phyloP scores from a whole-genome alignment of 1,284 basidiomycete genomes.

The Moesziomyces parantarcticus region DNA sequence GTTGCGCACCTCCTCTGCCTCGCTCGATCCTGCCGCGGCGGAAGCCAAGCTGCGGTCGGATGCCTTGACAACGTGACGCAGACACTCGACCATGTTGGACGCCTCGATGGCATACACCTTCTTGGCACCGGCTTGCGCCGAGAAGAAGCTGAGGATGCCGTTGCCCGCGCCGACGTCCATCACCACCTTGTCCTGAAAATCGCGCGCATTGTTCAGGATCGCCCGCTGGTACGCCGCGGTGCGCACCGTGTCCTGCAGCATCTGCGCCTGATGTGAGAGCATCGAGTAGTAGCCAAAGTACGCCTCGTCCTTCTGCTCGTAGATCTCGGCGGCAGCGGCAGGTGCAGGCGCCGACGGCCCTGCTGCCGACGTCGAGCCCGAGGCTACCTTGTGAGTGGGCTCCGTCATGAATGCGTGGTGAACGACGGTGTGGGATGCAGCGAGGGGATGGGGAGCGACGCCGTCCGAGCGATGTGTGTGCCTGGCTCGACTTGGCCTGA shows the following conservation, averaged over 20 bases:
- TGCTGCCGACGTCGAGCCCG: conserved; percentile 3
- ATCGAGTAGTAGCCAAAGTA: conserved; percentile 65
- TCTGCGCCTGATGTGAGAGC: conserved; percentile 65
- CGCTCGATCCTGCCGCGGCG: conserved; percentile 3
- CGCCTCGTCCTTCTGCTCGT: conserved; percentile 61
- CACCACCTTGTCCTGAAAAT: conserved; percentile 54
- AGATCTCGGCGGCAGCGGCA: conserved; percentile 19
- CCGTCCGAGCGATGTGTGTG: too few species aligned
- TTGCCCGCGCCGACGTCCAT: conserved; percentile 71
- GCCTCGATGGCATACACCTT: conserved; percentile 72
- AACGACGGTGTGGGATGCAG: too few species aligned
- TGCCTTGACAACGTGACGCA: conserved; percentile 67
- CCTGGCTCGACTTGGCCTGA: not conserved
- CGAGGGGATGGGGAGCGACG: too few species aligned
- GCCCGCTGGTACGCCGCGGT: conserved; percentile 62
- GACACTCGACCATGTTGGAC: conserved; percentile 71
- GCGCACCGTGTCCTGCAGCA: conserved; percentile 63
- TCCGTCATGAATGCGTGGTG: too few species aligned
- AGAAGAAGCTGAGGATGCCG: conserved; percentile 71
- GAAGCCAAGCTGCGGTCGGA: conserved; percentile 51
- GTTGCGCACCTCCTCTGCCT: conserved; percentile 44
- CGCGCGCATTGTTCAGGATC: conserved; percentile 51
- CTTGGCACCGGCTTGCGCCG: conserved; percentile 70
- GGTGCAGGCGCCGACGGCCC: not conserved
- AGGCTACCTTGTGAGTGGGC: conserved; percentile 4